Conservation (phyloP, 2,329 filamentous ascomycete genomes). For the Gyromitra esculenta region DNA sequence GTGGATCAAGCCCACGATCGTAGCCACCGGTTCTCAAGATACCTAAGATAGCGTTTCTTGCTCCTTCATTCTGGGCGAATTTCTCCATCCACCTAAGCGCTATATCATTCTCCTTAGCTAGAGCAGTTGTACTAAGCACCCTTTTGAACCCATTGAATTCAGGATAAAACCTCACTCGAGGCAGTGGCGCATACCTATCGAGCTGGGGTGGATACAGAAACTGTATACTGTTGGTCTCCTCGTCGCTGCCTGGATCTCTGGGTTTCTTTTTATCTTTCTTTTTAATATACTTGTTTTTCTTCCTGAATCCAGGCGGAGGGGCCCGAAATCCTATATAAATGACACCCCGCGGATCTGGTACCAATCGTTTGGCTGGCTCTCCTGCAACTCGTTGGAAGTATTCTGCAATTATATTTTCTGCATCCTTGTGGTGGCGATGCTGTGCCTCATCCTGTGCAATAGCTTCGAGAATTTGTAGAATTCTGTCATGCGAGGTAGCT, state of each 20-base stretch:
- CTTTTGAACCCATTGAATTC: neutral
- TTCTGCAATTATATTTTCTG: conserved; percentile 29
- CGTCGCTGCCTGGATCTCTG: conserved; percentile 11
- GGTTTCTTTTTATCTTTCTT: neutral
- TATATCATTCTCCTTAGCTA: neutral
- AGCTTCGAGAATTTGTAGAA: conserved; percentile 6
- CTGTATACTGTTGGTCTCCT: neutral
- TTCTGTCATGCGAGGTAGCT: neutral
- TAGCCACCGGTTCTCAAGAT: conserved; percentile 16
- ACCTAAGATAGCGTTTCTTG: conserved; percentile 20
- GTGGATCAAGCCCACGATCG: conserved; percentile 37
- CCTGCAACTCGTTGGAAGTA: neutral
- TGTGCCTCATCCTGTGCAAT: neutral
- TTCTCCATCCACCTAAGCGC: conserved; percentile 5
- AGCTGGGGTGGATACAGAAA: neutral
- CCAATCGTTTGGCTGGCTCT: neutral
- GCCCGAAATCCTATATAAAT: neutral
- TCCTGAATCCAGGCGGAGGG: neutral
- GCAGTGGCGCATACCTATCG: conserved; percentile 17
- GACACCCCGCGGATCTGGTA: conserved; percentile 17
- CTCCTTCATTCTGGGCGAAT: neutral
- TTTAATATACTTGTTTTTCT: neutral
- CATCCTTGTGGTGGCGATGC: conserved; percentile 32
- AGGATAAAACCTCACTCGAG: conserved; percentile 23
- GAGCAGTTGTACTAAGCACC: neutral